phyloP scores from a whole-genome alignment of 176 grass and related monocot genomes.

The Rhynchospora tenuis region DNA sequence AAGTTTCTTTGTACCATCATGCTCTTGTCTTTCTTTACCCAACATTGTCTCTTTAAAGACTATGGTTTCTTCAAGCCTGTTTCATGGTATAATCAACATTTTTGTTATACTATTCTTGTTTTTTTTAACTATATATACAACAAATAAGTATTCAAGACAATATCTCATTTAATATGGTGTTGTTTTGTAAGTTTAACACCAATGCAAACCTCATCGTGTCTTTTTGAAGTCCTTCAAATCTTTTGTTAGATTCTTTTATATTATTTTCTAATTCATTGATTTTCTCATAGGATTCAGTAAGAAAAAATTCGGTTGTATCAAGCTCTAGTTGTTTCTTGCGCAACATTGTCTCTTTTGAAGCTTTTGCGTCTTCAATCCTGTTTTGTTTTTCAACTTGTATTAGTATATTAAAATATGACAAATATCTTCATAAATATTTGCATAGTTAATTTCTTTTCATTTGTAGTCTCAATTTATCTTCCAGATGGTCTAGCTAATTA shows the following conservation, averaged over 20 bases:
- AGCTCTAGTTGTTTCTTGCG: constrained; percentile 44
- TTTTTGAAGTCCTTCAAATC: constrained; percentile 46
- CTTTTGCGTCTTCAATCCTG: constrained; percentile 52
- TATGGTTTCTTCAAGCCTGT: constrained; percentile 26
- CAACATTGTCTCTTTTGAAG: constrained; percentile 41
- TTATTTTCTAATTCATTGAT: constrained; percentile 50
- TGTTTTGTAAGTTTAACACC: constrained; percentile 5
- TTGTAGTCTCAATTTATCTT: neutral
- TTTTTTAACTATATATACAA: neutral
- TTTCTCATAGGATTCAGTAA: constrained; percentile 39
- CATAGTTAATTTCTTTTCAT: no score
- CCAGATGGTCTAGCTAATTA: neutral
- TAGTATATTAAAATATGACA: neutral
- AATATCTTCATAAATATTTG: neutral
- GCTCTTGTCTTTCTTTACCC: constrained; percentile 24
- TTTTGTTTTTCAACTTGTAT: constrained; percentile 19
- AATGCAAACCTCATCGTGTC: constrained; percentile 48
- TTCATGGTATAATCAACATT: constrained; percentile 3
- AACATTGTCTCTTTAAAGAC: constrained; percentile 13
- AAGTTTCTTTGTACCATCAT: constrained; percentile 21
- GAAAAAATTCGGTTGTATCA: constrained; percentile 40
- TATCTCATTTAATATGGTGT: constrained; percentile 4
- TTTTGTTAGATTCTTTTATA: constrained; percentile 48
- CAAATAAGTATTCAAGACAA: neutral
- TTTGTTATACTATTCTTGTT: neutral